phyloP scores from a whole-genome alignment of 129 eudicot genomes.

The Arctium minus region DNA sequence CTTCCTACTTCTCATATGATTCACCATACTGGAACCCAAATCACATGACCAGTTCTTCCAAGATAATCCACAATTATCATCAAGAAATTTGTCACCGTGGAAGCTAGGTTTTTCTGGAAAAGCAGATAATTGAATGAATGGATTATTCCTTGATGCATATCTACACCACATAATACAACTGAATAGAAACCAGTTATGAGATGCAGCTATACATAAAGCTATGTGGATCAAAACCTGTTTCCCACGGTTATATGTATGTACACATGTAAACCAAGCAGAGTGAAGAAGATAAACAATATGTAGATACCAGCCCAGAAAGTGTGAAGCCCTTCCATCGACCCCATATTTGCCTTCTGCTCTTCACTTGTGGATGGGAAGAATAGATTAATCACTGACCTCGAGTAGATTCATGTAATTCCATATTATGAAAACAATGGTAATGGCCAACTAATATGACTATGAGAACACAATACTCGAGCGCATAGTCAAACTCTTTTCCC shows the following conservation, averaged over 20 bases:
- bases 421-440: not conserved
- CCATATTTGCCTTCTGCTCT: not conserved
- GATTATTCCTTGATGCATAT: conserved; percentile 16
- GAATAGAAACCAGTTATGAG: not conserved
- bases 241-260: not conserved
- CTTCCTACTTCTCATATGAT: conserved; percentile 33
- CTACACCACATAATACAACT: not conserved
- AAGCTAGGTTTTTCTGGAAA: conserved; percentile 38
- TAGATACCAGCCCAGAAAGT: not conserved
- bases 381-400: not conserved
- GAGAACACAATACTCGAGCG: not conserved
- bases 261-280: not conserved
- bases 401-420: not conserved
- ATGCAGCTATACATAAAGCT: not conserved
- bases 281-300: not conserved
- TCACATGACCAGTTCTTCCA: conserved; percentile 38
- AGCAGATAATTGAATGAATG: conserved; percentile 9
- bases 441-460: not conserved
- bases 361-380: not conserved
- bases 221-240: not conserved
- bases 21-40: conserved; percentile 29
- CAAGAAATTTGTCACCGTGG: conserved; percentile 38
- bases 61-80: conserved; percentile 32
- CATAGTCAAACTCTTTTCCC: not conserved
- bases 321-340: not conserved